phyloP scores from a whole-genome alignment of 768 basidiomycete species.

The Tylopilus subfusipes region DNA sequence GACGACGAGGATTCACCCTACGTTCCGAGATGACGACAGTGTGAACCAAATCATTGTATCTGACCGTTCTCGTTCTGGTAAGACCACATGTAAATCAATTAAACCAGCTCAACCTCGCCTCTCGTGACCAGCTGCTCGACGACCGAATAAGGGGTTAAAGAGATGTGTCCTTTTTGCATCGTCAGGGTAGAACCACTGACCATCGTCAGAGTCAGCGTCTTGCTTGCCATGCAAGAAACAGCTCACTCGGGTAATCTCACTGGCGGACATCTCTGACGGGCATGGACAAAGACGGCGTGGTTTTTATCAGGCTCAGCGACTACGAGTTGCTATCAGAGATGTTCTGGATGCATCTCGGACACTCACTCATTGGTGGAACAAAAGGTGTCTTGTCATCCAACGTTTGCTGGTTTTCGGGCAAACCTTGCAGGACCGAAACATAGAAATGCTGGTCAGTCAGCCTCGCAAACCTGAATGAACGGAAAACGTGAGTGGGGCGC shows the following conservation, averaged over 20 bases:
- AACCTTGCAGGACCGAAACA: constrained; percentile 73
- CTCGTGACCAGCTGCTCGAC: constrained; percentile 70
- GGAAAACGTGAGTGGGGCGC: neutral
- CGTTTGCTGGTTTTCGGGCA: constrained; percentile 73
- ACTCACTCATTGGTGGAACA: constrained; percentile 72
- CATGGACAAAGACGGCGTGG: constrained; percentile 78
- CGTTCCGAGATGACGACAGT: constrained; percentile 33
- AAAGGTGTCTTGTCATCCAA: constrained; percentile 73
- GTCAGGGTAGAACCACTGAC: constrained; percentile 66
- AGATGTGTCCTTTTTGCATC: constrained; percentile 79
- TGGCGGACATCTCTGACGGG: constrained; percentile 64
- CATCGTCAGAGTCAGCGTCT: neutral
- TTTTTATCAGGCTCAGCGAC: constrained; percentile 76
- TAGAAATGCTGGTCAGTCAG: constrained; percentile 76
- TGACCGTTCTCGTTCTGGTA: constrained; percentile 3
- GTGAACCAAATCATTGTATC: constrained; percentile 5
- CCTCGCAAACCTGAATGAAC: constrained; percentile 63
- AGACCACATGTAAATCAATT: constrained; percentile 26
- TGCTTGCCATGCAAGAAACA: neutral
- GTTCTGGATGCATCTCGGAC: neutral
- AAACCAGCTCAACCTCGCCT: constrained; percentile 78
- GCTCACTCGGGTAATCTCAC: constrained; percentile 68
- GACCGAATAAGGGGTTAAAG: constrained; percentile 70
- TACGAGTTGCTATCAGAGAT: constrained; percentile 31
- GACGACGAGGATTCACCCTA: constrained; percentile 43